These are phyloP conservation scores for Fusarium cyanostomum DNA, from an alignment of 2,329 filamentous ascomycete genomes.

Conservation along the genomic window DNA sequence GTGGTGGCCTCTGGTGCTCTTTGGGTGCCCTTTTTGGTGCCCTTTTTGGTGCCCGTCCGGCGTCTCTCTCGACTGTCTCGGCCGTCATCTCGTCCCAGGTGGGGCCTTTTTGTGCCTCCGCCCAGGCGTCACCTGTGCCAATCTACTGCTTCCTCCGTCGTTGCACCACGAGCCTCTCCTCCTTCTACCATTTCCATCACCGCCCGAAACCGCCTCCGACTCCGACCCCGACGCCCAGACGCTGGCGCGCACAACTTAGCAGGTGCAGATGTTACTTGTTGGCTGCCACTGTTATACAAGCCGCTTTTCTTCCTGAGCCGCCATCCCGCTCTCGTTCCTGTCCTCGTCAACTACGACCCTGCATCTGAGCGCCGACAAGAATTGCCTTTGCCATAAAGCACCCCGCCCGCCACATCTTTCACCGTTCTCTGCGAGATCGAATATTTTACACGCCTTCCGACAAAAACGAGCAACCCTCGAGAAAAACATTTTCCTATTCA, in stretches of 20 bases:
- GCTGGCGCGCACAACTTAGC: constrained; percentile 42
- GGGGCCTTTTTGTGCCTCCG: constrained; percentile 46
- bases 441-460: constrained; percentile 24
- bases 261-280: constrained; percentile 44
- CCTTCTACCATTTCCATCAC: constrained; percentile 42
- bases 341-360: constrained; percentile 32
- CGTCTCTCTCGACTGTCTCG: constrained; percentile 43
- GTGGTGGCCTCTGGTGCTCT: constrained; percentile 32
- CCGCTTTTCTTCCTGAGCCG: constrained; percentile 41
- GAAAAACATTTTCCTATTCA: constrained; percentile 13
- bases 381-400: constrained; percentile 42
- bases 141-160: constrained; percentile 46
- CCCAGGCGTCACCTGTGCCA: constrained; percentile 46
- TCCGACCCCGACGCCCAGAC: constrained; percentile 40
- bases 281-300: constrained; percentile 42
- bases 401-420: constrained; percentile 41
- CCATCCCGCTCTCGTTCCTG: constrained; percentile 32
- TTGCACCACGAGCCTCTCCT: constrained; percentile 46
- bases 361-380: constrained; percentile 42
- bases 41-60: constrained; percentile 32
- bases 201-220: constrained; percentile 33
- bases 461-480: constrained; percentile 12
- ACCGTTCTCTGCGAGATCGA: constrained; percentile 31
- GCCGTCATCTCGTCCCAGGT: constrained; percentile 47
- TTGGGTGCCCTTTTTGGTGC: constrained; percentile 35